A percentile compares a stretch with the other conserved stretches of the same genome.
Conservation (phyloP, 75 land plant genomes). For the Pinus tabuliformis region DNA sequence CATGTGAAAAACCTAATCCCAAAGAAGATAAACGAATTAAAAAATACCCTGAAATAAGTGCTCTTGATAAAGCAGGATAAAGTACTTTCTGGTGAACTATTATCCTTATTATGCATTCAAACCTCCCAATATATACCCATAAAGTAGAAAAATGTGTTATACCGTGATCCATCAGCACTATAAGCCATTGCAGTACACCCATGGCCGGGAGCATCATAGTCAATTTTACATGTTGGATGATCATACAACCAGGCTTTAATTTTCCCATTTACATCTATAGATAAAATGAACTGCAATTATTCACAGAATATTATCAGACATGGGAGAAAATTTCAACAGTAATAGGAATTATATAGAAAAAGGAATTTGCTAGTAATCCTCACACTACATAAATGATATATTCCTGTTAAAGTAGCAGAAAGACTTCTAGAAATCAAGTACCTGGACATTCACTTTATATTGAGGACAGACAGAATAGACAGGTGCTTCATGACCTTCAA, state of each 20-base stretch:
- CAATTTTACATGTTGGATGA: constrained; percentile 72
- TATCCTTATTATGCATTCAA: background rate
- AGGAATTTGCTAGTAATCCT: too few relatives aligned
- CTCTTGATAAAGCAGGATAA: background rate
- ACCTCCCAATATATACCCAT: background rate
- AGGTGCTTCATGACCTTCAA: constrained; percentile 91
- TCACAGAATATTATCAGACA: background rate
- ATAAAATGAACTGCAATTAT: constrained; percentile 71
- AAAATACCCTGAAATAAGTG: background rate
- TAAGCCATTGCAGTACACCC: constrained; percentile 95
- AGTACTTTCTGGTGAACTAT: background rate
- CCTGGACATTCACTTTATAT: constrained; percentile 73
- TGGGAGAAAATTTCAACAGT: background rate
- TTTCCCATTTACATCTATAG: constrained; percentile 91
- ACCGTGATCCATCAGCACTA: constrained; percentile 94
- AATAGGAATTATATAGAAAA: too few relatives aligned
- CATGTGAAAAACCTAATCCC: constrained; percentile 58
- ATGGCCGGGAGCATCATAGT: constrained; percentile 88
- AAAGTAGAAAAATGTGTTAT: background rate
- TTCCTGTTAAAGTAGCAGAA: too few relatives aligned
- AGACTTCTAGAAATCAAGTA: constrained; percentile 4
- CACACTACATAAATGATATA: too few relatives aligned
- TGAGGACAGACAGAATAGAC: constrained; percentile 88
- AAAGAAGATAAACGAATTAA: constrained; percentile 1
- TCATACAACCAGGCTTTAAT: constrained; percentile 96